Evolutionary conservation across 1,284 basidiomycete genomes (phyloP), one percentile per base, ranked within the genome.

Genomic region (Gymnopus androsaceus): DNA sequence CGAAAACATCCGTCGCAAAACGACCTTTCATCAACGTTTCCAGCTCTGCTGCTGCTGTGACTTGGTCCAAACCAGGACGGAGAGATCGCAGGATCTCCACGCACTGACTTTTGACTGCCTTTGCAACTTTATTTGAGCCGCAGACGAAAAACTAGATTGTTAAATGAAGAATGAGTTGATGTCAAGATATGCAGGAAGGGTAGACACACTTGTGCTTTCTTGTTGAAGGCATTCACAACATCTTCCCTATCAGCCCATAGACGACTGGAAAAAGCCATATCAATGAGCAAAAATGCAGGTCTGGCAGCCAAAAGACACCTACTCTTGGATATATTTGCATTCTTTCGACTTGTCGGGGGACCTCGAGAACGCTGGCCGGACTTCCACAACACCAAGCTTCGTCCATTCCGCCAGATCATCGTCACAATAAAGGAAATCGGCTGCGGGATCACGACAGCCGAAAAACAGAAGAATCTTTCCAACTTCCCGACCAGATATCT

Each of bases 251-350:
- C 78, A 40, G 74, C 69, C 74, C 75, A 77, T 3, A 78, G 64
- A 15, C 79, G 80, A 59, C 79, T 79, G 4, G 54, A 51, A 56
- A 21, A n/a, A n/a, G n/a, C n/a, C n/a, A n/a, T n/a, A n/a, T n/a
- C n/a, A n/a, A n/a, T n/a, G n/a, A n/a, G n/a, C n/a, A n/a, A n/a
- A n/a, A n/a, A n/a, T n/a, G n/a, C n/a, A n/a, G n/a, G n/a, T 8
- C 21, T 33, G 23, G 55, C 34, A 25, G 45, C n/a, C 14, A 7
- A 40, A 44, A 34, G 38, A 34, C 0, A 73, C 77, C 63, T 56
- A 79, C 78, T 79, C 74, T 66, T 81, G 78, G 8, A 81, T 75
- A 61, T 82, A 78, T 62, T 75, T 78, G 65, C 74, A 78, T 2
- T 76, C 78, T 15, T 67, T 58, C 2, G 75, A 76, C 27, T 69